Conservation (phyloP, 495 filamentous ascomycete species). For the Aspergillus sclerotiicarbonarius region DNA sequence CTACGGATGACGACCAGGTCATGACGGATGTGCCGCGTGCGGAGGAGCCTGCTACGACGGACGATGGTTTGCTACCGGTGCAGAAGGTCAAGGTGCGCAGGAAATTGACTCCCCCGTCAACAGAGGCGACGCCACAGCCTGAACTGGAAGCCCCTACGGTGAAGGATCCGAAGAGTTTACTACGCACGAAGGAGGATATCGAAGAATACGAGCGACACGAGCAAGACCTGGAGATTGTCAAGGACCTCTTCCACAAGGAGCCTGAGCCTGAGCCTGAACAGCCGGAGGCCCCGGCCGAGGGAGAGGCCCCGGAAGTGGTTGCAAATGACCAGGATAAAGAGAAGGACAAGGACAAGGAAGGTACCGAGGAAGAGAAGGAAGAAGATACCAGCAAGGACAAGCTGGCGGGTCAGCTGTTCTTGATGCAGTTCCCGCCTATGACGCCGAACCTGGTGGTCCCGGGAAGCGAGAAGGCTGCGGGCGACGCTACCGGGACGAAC, state of each 20-base stretch:
- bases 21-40: conserved; percentile 35
- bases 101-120: conserved; percentile 27
- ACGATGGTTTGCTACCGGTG: conserved; percentile 39
- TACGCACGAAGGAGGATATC: conserved; percentile 47
- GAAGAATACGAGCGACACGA: conserved; percentile 46
- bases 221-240: conserved; percentile 39
- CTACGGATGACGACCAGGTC: conserved; percentile 37
- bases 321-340: conserved; percentile 11
- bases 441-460: conserved; percentile 47
- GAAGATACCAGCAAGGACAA: conserved; percentile 31
- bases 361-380: conserved; percentile 22
- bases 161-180: conserved; percentile 35
- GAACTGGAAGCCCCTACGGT: conserved; percentile 6
- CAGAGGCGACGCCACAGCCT: conserved; percentile 12
- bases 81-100: conserved; percentile 41
- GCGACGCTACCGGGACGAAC: conserved; percentile 12
- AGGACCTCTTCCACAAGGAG: conserved; percentile 33
- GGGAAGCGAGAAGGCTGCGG: conserved; percentile 18
- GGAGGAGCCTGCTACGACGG: conserved; percentile 25
- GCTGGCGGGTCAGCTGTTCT: conserved; percentile 44
- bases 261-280: conserved; percentile 13
- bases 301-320: conserved; percentile 10
- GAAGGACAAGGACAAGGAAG: conserved; percentile 16
- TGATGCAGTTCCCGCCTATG: conserved; percentile 57
- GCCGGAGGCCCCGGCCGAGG: conserved; percentile 11